Conservation (phyloP, 225 moss, liverwort and hornwort species). For the Sphagnum contortum region DNA sequence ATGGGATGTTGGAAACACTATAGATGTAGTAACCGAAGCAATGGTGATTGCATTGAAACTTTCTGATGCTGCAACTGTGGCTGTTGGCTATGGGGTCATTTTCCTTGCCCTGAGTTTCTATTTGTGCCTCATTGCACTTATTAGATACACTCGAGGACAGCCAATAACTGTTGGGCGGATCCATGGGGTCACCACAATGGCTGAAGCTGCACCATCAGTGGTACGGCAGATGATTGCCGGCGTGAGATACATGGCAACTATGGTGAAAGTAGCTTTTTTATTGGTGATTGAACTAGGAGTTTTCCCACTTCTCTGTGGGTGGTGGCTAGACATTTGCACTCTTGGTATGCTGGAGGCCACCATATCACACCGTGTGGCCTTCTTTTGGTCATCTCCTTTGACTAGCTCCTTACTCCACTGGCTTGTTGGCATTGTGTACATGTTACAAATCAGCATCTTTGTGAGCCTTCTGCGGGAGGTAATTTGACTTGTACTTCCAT, state of each 20-base stretch:
- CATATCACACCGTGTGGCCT: constrained; percentile 71
- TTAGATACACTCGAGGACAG: constrained; percentile 89
- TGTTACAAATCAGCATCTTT: constrained; percentile 97
- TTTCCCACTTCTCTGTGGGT: constrained; percentile 91
- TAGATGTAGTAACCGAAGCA: constrained; percentile 29
- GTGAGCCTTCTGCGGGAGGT: constrained; percentile 99
- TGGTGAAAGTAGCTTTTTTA: constrained; percentile 84
- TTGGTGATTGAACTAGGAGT: constrained; percentile 90
- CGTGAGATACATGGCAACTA: constrained; percentile 78
- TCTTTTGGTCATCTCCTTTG: constrained; percentile 76
- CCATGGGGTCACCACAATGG: constrained; percentile 84
- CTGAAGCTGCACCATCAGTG: constrained; percentile 93
- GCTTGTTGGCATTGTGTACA: constrained; percentile 93
- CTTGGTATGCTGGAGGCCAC: constrained; percentile 86
- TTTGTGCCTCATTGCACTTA: constrained; percentile 71
- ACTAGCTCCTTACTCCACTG: constrained; percentile 97
- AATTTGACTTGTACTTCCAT: constrained; percentile 1
- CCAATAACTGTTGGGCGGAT: constrained; percentile 80
- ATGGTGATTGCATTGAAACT: constrained; percentile 60
- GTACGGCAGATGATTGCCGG: constrained; percentile 90
- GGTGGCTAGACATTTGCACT: constrained; percentile 99
- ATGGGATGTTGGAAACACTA: constrained; percentile 8
- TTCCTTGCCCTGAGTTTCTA: constrained; percentile 79
- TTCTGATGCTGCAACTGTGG: constrained; percentile 89
- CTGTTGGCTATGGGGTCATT: constrained; percentile 82